Percentiles rank a stretch among this genome's conserved stretches.
Conservation (phyloP, 768 basidiomycete genomes). For the Panellus pusillus region DNA sequence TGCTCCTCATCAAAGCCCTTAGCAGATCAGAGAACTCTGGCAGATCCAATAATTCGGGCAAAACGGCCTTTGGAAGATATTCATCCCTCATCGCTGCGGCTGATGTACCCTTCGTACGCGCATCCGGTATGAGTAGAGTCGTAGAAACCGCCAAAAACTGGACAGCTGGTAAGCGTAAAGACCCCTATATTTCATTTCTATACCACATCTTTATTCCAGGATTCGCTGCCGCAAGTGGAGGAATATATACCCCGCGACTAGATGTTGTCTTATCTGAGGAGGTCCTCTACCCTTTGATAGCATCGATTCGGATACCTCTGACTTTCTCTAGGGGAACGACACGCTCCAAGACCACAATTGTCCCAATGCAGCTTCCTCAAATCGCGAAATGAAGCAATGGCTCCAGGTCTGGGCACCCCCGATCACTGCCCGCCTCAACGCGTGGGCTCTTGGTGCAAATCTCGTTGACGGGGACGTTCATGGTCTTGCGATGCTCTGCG, state of each 20-base stretch:
- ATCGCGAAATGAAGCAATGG: conserved; percentile 51
- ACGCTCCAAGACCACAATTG: conserved; percentile 71
- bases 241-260: conserved; percentile 45
- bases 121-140: conserved; percentile 55
- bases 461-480: conserved; percentile 54
- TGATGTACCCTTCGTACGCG: conserved; percentile 51
- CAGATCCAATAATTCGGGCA: conserved; percentile 43
- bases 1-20: background rate
- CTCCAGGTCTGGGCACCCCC: conserved; percentile 50
- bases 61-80: conserved; percentile 56
- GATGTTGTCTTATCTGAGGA: conserved; percentile 57
- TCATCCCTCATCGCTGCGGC: conserved; percentile 40
- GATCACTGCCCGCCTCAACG: conserved; percentile 59
- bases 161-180: conserved; percentile 50
- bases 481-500: conserved; percentile 69
- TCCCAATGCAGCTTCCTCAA: conserved; percentile 48
- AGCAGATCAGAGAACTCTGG: background rate
- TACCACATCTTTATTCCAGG: conserved; percentile 38
- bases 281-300: conserved; percentile 19
- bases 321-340: conserved; percentile 47
- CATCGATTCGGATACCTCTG: background rate
- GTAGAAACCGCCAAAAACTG: conserved; percentile 72
- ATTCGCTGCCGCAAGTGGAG: conserved; percentile 52
- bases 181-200: background rate
- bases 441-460: conserved; percentile 59